Conservation (phyloP, 495 filamentous ascomycete genomes). For the Hypoxylon fragiforme region DNA sequence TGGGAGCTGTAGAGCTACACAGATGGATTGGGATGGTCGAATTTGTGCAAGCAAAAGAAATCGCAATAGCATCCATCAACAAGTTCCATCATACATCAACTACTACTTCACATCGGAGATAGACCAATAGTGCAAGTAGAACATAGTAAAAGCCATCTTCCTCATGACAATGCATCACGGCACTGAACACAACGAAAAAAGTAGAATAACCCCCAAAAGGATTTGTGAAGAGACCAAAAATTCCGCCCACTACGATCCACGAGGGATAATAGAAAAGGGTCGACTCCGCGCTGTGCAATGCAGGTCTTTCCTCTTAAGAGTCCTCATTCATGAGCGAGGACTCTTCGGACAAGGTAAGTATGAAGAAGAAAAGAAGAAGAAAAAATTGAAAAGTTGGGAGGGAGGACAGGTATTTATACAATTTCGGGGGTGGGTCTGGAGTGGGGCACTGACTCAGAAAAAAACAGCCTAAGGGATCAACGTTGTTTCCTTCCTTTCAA, state of each 20-base stretch:
- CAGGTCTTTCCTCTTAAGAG: constrained; percentile 66
- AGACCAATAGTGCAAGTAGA: too few species aligned
- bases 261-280: constrained; percentile 68
- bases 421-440: background rate
- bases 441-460: constrained; percentile 1
- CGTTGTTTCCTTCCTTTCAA: background rate
- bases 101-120: too few species aligned
- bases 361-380: constrained; percentile 57
- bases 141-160: constrained; percentile 23
- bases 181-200: constrained; percentile 30
- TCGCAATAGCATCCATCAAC: too few species aligned
- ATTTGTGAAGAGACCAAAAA: constrained; percentile 27
- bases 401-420: constrained; percentile 13
- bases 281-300: constrained; percentile 79
- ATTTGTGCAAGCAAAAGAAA: too few species aligned
- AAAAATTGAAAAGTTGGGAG: background rate
- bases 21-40: too few species aligned
- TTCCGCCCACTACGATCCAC: constrained; percentile 60
- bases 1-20: too few species aligned
- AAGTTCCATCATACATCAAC: too few species aligned
- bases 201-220: too few species aligned
- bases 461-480: too few species aligned
- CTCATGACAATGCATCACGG: constrained; percentile 27
- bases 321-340: constrained; percentile 63
- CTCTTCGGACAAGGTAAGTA: constrained; percentile 48